Conservation (phyloP, 2,329 filamentous ascomycete genomes). For the Diaporthe humulicola region DNA sequence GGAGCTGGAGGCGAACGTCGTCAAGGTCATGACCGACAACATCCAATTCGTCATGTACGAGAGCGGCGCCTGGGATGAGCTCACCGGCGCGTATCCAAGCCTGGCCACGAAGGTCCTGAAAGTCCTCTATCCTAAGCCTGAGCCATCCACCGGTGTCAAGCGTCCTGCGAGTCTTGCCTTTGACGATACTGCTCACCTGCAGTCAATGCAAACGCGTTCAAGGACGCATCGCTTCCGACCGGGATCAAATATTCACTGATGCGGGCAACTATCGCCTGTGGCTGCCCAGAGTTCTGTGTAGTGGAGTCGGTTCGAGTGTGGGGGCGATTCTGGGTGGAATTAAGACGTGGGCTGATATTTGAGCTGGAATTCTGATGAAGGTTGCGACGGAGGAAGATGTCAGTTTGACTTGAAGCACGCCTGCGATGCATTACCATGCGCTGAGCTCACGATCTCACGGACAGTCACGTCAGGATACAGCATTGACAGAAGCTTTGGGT, state of each 20-base stretch:
- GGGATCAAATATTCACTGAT: background rate
- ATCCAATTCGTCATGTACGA: background rate
- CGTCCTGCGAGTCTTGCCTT: background rate
- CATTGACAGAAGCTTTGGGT: too few species aligned
- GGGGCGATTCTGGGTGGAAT: too few species aligned
- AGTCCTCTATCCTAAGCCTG: background rate
- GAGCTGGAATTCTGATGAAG: background rate
- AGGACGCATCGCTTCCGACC: too few species aligned
- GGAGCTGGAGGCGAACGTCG: background rate
- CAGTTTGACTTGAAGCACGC: background rate
- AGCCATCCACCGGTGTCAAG: background rate
- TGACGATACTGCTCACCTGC: constrained; percentile 5
- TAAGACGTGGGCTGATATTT: background rate
- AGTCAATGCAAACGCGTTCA: too few species aligned
- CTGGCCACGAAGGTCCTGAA: constrained; percentile 9
- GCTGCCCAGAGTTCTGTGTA: too few species aligned
- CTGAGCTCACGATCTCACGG: background rate
- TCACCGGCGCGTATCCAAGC: background rate
- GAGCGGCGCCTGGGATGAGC: constrained; percentile 4
- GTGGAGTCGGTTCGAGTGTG: too few species aligned
- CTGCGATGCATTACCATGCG: background rate
- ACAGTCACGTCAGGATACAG: background rate
- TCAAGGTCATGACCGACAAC: constrained; percentile 4
- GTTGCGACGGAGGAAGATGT: background rate
- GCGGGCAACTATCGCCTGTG: too few species aligned